Conservation (phyloP, 345 rosid genomes). For the Boechera retrofracta region DNA sequence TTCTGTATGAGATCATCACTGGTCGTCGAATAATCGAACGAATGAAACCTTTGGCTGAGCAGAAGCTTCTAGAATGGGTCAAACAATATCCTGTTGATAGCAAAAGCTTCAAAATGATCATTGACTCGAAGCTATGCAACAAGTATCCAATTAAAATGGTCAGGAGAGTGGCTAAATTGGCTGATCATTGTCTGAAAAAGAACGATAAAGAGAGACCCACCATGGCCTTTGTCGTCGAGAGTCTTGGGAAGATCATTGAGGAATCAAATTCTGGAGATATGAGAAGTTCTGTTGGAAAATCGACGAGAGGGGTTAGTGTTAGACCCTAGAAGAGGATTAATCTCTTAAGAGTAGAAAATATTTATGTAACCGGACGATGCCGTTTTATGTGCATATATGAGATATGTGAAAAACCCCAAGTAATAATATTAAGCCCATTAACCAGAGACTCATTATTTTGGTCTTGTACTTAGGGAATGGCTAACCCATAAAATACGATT, state of each 20-base stretch:
- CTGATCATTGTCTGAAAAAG: conserved; percentile 79
- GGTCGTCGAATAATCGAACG: conserved; percentile 82
- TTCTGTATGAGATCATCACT: conserved; percentile 88
- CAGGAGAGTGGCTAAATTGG: conserved; percentile 63
- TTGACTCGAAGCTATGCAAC: conserved; percentile 74
- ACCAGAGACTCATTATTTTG: background rate
- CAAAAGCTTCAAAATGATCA: conserved; percentile 70
- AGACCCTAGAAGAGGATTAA: background rate
- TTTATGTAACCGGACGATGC: background rate
- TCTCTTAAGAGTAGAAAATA: background rate
- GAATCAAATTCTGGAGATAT: conserved; percentile 48
- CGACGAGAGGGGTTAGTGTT: background rate
- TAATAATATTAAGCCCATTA: conserved; percentile 17
- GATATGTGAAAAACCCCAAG: background rate
- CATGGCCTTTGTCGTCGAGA: conserved; percentile 63
- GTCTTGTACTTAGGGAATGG: background rate
- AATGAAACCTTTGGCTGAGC: conserved; percentile 62
- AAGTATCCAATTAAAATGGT: conserved; percentile 56
- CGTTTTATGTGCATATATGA: background rate
- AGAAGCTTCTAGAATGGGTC: conserved; percentile 90
- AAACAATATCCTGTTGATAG: conserved; percentile 72
- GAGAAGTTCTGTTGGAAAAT: conserved; percentile 13
- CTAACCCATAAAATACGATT: background rate
- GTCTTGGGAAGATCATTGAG: conserved; percentile 61
- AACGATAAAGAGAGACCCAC: conserved; percentile 72